A percentile compares a stretch with the other conserved stretches of the same genome.
Conservation (phyloP, 345 rosid genomes). For the Linum tenue region DNA sequence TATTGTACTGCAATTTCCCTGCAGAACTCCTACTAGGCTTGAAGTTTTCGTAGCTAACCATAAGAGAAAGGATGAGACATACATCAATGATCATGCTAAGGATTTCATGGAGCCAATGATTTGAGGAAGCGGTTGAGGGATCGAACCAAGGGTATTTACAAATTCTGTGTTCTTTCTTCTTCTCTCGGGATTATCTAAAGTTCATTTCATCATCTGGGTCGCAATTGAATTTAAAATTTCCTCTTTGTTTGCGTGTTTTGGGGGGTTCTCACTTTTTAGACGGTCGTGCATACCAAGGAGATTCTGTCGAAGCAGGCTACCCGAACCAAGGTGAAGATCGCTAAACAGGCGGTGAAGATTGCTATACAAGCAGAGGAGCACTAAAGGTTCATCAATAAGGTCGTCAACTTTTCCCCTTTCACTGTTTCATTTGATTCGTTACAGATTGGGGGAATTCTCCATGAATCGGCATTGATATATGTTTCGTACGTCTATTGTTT, state of each 20-base stretch:
- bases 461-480: background rate
- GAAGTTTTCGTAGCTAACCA: no score
- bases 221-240: background rate
- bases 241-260: slow-evolving; percentile 13
- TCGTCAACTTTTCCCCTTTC: slow-evolving; percentile 3
- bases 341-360: slow-evolving; percentile 87
- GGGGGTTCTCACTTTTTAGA: slow-evolving; percentile 21
- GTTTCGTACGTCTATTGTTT: slow-evolving; percentile 60
- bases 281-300: slow-evolving; percentile 75
- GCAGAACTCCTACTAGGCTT: no score
- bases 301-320: slow-evolving; percentile 68
- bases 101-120: slow-evolving; percentile 11
- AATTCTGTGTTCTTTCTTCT: background rate
- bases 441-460: no score
- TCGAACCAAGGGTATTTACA: slow-evolving; percentile 59
- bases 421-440: no score
- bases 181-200: slow-evolving; percentile 1
- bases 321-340: slow-evolving; percentile 66
- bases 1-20: no score
- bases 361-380: slow-evolving; percentile 94
- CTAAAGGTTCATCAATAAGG: slow-evolving; percentile 79
- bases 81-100: no score
- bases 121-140: slow-evolving; percentile 45
- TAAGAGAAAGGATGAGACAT: no score
- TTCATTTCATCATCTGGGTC: background rate